Percentiles rank a stretch among this genome's conserved stretches.
phyloP scores from a whole-genome alignment of 2,329 filamentous ascomycete species.

The Fusarium zealandicum region DNA sequence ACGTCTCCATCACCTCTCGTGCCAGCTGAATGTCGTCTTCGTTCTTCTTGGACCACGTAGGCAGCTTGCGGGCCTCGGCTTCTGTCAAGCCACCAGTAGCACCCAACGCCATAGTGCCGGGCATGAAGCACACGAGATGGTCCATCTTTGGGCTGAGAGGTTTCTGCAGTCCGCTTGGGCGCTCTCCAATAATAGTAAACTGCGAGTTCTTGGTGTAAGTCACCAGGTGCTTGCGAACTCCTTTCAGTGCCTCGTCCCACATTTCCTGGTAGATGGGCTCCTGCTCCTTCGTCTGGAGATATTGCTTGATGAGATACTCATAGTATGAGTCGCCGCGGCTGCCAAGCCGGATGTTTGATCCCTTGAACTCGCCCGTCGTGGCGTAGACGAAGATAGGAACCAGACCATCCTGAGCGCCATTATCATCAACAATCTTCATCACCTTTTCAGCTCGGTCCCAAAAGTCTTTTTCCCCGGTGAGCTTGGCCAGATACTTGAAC shows the following conservation, averaged over 20 bases:
- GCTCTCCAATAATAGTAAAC: constrained; percentile 90
- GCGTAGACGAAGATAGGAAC: constrained; percentile 92
- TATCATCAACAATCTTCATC: constrained; percentile 88
- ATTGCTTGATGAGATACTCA: constrained; percentile 98
- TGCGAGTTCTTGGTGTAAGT: constrained; percentile 83
- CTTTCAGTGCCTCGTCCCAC: constrained; percentile 86
- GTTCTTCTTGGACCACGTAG: constrained; percentile 77
- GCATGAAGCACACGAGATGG: constrained; percentile 96
- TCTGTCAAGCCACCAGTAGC: constrained; percentile 82
- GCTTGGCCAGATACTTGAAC: constrained; percentile 94
- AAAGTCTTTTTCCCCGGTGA: constrained; percentile 90
- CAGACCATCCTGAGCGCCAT: constrained; percentile 79
- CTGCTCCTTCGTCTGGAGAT: constrained; percentile 87
- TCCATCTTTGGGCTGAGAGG: constrained; percentile 90
- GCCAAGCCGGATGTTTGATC: constrained; percentile 86
- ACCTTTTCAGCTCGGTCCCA: constrained; percentile 93
- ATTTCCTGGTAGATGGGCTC: constrained; percentile 88
- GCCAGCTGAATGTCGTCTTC: constrained; percentile 89
- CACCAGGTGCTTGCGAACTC: constrained; percentile 89
- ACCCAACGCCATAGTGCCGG: constrained; percentile 90
- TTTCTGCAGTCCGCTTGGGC: constrained; percentile 73
- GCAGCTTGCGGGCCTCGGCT: constrained; percentile 73
- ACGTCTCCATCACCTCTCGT: constrained; percentile 91
- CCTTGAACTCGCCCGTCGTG: constrained; percentile 78
- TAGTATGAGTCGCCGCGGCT: constrained; percentile 98